Conservation (phyloP, 176 grass and related monocot genomes). For the Aegilops longissima region DNA sequence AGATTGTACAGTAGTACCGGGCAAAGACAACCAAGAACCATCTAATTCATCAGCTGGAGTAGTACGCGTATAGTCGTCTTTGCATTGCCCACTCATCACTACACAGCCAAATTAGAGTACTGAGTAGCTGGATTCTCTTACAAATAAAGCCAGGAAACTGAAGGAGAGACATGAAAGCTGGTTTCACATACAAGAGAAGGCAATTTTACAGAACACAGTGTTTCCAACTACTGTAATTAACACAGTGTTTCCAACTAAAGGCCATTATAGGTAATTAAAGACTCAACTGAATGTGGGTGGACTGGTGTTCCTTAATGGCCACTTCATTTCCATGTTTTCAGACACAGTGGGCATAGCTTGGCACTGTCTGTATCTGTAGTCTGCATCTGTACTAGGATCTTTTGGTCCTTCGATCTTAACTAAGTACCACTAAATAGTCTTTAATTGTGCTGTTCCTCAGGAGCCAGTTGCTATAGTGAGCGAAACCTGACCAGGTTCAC, state of each 20-base stretch:
- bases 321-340: not conserved
- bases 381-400: not conserved
- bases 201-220: not conserved
- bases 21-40: too few relatives aligned
- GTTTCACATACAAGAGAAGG: not conserved
- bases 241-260: not conserved
- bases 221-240: too few relatives aligned
- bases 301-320: not conserved
- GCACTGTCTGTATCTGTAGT: not conserved
- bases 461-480: not conserved
- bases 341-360: not conserved
- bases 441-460: not conserved
- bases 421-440: not conserved
- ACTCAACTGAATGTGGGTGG: not conserved
- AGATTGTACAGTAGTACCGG: too few relatives aligned
- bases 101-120: too few relatives aligned
- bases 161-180: not conserved
- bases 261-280: not conserved
- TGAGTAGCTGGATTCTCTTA: too few relatives aligned
- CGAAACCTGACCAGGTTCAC: not conserved
- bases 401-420: not conserved
- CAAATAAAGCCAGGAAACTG: not conserved
- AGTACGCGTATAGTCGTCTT: too few relatives aligned
- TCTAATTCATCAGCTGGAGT: too few relatives aligned
- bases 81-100: too few relatives aligned